Evolutionary conservation across 1,139 yeast genomes (phyloP), one percentile per base, ranked within the genome.

Genomic region (Hemisphaericaspora xylofermentans): DNA sequence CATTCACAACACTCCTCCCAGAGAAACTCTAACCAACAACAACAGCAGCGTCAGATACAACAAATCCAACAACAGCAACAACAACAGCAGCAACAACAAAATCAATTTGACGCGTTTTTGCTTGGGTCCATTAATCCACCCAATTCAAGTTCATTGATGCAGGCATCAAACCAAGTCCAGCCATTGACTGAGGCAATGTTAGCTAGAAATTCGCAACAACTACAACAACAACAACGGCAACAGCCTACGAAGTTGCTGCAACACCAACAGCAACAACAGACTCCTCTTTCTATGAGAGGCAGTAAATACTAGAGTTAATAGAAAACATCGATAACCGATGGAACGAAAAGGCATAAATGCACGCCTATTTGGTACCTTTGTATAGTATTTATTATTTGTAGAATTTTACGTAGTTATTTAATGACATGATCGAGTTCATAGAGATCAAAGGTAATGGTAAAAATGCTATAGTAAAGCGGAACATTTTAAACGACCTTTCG

Each of bases 61-160:
- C 56, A 44, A 29, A 47, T 40, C 18, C 56, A 45, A 28, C 56
- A 40, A 19, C 56, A 45, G 27, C 56, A 45, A 13, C 38, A 29
- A 17, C 43, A 41, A 19, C 49, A 38, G 30, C 47, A 40, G 22
- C 56, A 45, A 28, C 56, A 45, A 13, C 38, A 29, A 17, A 42
- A 41, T 16, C 49, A 38, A 17, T 46, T 67, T n/a, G 72, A 67
- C 41, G 72, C 67, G 15, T 66, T 64, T 43, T 63, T 67, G 48
- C 51, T 66, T 15, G 24, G 41, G 9, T 40, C 43, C 4, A 43
- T 40, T 29, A 46, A 35, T 28, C 39, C 41, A 3, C 38, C 24
- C 6, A 39, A 33, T 29, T 16, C 33, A n/a, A 39, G 22, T 32
- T 25, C 36, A 6, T 12, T 36, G 28, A 36, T 29, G 33, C 39